Base-by-base conservation (phyloP, 2,329 filamentous ascomycete species). In the Xylaria sp. region DNA sequence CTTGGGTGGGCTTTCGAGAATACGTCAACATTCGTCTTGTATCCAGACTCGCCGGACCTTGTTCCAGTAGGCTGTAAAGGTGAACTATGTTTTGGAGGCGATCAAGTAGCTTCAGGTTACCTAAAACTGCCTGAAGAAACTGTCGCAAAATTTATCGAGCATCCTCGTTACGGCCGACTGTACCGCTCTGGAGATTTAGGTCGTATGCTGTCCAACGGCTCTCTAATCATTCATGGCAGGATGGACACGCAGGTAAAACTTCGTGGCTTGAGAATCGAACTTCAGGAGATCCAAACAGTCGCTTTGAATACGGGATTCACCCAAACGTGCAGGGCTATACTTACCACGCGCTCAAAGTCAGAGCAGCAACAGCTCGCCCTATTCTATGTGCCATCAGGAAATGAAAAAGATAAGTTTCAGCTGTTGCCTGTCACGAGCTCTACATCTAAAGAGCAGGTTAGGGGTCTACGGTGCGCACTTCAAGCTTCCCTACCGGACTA, bases 181-280 rank as follows among this genome's bases (percentile, higher is more conserved):
- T 97, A 96, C 72, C 86, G 91, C 12, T 93, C 90, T 35, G 93
- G 94, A 0, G 93, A 97, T 70, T 82, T 92, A 69, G 94, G 92
- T 0, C 84, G 92, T 19, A 85, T 97, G 78, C 84, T 97, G 8
- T 81, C 87, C 0, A 90, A 96, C 71, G 90, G 91, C 0, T 90
- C 89, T 0, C 80, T 97, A 7, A 76, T 91, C 3, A 91, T 95
- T 42, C 77, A 87, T 9, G 91, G 92, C 15, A 84, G 92, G 38
- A 80, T 89, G 21, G 92, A 96, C 69, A 90, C 90, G 63, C 92
- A 96, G 74, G 82, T 95, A 58, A 96, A 96, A 73, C 82, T 96
- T 9, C 85, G 92, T 46, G 92, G 93, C 0, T 90, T 94, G 67
- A 82, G 91, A 46, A 88, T 96, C 40, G 92, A 96, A 72, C 83